Evolutionary conservation across 257 asterid species (phyloP), one percentile per base, ranked within the genome.

Genomic region (Phtheirospermum japonicum): DNA sequence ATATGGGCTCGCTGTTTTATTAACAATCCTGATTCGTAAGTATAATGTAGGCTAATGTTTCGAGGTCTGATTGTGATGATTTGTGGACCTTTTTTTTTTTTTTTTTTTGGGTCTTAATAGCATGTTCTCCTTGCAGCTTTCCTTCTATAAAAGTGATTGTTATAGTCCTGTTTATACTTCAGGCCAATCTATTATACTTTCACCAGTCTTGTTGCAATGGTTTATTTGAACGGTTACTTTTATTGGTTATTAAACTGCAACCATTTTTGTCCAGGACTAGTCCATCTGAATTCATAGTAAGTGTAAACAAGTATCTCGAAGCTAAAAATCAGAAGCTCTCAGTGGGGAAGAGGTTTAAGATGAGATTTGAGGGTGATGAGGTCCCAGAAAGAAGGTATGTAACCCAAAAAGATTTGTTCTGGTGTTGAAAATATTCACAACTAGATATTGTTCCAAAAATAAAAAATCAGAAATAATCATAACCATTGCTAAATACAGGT

Each of bases 291-390:
- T 92, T 89, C 78, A 61, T 93, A 65, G 88, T 89, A 19, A 79
- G 94, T 62, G 76, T 87, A 31, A 89, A 87, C 84, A 89, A 85
- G 79, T 93, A 89, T 77, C 91, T 93, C 64, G 99, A 89, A 76
- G 94, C 96, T 75, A 86, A 68, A 69, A 87, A 75, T 77, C 90
- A 82, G 73, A 89, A 93, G 70, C 83, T 93, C 26, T 79, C 94
- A 30, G 94, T 89, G 66, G 99, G 97, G 78, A 89, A 89, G 96
- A 80, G 99, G 78, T 87, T 89, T 79, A 93, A 83, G 86, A 93
- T 93, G 99, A 82, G 87, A 77, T 93, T 93, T 66, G 99, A 93
- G 76, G 96, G 97, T 8, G 99, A 93, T 68, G 99, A 93, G 74
- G 96, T 83, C 74, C 95, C 95, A 16, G 99, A 93, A 73, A 85